Conservation (phyloP, 2,329 filamentous ascomycete genomes). For the Fusarium nematophilum region DNA sequence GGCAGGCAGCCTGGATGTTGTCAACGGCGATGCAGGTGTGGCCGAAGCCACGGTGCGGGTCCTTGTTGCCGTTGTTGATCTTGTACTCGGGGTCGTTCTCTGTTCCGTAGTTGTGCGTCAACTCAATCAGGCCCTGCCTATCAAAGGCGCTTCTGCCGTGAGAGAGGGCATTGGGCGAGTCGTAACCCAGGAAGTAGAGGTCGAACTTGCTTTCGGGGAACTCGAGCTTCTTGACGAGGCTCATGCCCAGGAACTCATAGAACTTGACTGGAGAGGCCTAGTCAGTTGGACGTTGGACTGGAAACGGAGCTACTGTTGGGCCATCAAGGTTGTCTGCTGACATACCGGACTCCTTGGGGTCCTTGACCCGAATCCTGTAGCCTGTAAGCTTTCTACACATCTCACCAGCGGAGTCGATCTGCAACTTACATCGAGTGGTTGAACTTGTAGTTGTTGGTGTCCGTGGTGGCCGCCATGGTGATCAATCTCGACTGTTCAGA, state of each 20-base stretch:
- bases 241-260: conserved; percentile 93
- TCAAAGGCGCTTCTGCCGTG: conserved; percentile 78
- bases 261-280: conserved; percentile 75
- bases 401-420: neutral
- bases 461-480: conserved; percentile 79
- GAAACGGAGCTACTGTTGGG: neutral
- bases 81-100: conserved; percentile 85
- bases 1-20: conserved; percentile 88
- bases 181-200: conserved; percentile 94
- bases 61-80: conserved; percentile 89
- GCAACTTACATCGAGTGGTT: conserved; percentile 85
- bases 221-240: conserved; percentile 80
- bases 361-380: conserved; percentile 90
- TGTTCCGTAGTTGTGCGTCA: conserved; percentile 88
- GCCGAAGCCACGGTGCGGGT: conserved; percentile 85
- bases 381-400: conserved; percentile 26
- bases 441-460: conserved; percentile 81
- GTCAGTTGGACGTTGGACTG: conserved; percentile 15
- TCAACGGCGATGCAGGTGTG: conserved; percentile 88
- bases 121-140: conserved; percentile 89
- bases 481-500: conserved; percentile 59
- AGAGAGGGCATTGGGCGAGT: conserved; percentile 79
- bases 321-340: conserved; percentile 39
- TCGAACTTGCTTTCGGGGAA: conserved; percentile 93
- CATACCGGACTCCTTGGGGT: conserved; percentile 82